Base-by-base conservation (phyloP, 2,329 filamentous ascomycete species). In the Nothophoma quercina region DNA sequence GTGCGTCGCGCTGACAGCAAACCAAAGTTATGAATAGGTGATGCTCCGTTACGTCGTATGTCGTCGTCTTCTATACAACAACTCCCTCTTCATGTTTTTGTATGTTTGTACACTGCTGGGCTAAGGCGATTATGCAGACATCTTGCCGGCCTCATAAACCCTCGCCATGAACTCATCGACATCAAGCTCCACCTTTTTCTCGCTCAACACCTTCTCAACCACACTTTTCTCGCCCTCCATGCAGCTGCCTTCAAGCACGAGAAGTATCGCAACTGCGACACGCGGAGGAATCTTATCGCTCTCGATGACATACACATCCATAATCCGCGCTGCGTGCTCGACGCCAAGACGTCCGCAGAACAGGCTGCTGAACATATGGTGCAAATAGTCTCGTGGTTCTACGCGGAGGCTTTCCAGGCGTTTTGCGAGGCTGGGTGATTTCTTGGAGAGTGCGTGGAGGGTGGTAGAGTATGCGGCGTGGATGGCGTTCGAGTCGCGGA, bases 241-340 rank as follows among this genome's bases (percentile, higher is more conserved):
- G 44, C 65, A 69, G 16, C 48, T 79, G 9, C 75, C 74, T 65
- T 87, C 84, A 1, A 85, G 61, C 6, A 71, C 69, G 0, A 74
- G 71, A 16, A 95, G 72, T 15, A 90, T 77, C 0, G 88, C 90
- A 0, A 92, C 86, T 0, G 85, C 88, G 1, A 88, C 88, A 0
- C 89, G 79, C 6, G 93, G 83, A 0, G 93, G 77, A 1, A 90
- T 79, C 1, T 83, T 79, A 59, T 96, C 91, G 21, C 90, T 89
- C 68, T 96, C 91, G 59, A 96, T 91, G 3, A 90, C 85, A 61
- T 90, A 91, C 0, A 93, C 85, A 59, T 96, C 91, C 89, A 89
- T 93, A 10, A 95, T 74, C 2, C 91, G 79, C 1, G 86, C 84
- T 4, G 86, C 88, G 61, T 89, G 83, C 64, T 93, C 90, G 13